These are phyloP conservation scores for Styphnolobium japonicum DNA, from an alignment of 306 rosid species.

Conservation along the genomic window DNA sequence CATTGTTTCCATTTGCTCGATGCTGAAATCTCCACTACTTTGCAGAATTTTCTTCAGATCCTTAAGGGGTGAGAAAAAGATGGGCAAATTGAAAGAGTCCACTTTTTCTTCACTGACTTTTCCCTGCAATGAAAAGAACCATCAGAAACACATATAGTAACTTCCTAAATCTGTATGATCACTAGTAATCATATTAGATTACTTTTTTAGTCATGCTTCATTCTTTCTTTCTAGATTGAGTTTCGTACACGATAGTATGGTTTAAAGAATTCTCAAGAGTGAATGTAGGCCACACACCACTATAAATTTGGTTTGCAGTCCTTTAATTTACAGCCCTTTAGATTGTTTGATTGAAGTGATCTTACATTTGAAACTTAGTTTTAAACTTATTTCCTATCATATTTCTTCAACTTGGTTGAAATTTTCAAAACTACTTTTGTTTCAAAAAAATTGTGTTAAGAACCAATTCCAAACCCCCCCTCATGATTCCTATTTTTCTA, in stretches of 20 bases:
- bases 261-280: not conserved
- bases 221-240: not conserved
- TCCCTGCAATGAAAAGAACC: slow-evolving; percentile 16
- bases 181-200: not conserved
- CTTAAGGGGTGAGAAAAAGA: slow-evolving; percentile 11
- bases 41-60: slow-evolving; percentile 21
- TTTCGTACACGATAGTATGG: not conserved
- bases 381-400: too few relatives aligned
- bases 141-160: not conserved
- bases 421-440: not conserved
- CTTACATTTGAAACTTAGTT: not conserved
- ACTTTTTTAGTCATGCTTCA: not conserved
- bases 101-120: slow-evolving; percentile 31
- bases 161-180: not conserved
- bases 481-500: not conserved
- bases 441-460: not conserved
- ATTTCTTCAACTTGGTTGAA: too few relatives aligned
- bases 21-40: slow-evolving; percentile 23
- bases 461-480: not conserved
- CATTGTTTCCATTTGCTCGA: slow-evolving; percentile 16
- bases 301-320: too few relatives aligned
- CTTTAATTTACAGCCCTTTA: not conserved
- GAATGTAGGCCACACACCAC: not conserved
- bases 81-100: slow-evolving; percentile 36
- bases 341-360: not conserved